These are phyloP conservation scores for Colletotrichum cereale DNA, from an alignment of 2,329 filamentous ascomycete species.

Conservation along the genomic window DNA sequence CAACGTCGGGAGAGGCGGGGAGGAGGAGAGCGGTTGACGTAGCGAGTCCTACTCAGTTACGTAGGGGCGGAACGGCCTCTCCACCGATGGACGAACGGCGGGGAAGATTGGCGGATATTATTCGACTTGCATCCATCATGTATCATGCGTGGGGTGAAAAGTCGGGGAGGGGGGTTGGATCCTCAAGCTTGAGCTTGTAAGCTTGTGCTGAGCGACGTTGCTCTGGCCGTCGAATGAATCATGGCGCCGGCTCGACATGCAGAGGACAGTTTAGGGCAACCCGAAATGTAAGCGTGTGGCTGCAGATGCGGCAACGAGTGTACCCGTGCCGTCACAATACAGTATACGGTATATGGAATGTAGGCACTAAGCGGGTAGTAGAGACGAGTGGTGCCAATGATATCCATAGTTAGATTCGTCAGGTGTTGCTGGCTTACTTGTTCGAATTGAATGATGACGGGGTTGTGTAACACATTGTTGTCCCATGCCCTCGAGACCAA, in stretches of 20 bases:
- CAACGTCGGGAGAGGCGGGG: constrained; percentile 13
- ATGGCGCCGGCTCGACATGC: background rate
- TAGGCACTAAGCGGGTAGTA: background rate
- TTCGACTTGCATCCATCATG: constrained; percentile 19
- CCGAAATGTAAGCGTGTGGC: background rate
- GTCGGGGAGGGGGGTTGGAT: background rate
- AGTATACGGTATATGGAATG: background rate
- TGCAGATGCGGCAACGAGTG: background rate
- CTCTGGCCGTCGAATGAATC: background rate
- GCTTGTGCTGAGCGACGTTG: background rate
- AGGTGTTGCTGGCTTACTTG: background rate
- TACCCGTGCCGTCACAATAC: background rate
- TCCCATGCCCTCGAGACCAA: background rate
- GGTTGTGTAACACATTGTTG: background rate
- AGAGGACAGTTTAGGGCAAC: background rate
- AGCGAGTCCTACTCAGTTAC: constrained; percentile 27
- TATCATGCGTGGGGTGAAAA: constrained; percentile 15
- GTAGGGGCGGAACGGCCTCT: constrained; percentile 29
- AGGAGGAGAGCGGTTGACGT: constrained; percentile 26
- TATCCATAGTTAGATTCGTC: background rate
- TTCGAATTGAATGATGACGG: background rate
- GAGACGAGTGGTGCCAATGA: background rate
- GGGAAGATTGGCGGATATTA: constrained; percentile 17
- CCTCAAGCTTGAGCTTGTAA: background rate
- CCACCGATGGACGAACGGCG: constrained; percentile 28